phyloP scores from a whole-genome alignment of 495 filamentous ascomycete species.

The Hyphodiscus hymeniophilus region DNA sequence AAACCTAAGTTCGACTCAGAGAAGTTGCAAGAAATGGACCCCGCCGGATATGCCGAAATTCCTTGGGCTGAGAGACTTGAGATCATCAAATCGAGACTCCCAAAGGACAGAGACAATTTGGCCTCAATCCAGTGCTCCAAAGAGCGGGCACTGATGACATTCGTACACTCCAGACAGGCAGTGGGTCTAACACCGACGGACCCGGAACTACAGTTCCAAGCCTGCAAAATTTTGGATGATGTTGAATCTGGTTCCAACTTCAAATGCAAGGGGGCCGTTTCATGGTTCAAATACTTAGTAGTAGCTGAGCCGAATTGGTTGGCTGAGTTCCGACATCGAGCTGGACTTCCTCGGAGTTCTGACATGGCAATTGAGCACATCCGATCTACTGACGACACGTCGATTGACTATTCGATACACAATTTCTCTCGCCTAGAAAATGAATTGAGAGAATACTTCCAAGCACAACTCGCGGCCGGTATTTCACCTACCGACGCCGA shows the following conservation, averaged over 20 bases:
- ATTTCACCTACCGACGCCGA: constrained; percentile 50
- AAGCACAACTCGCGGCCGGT: constrained; percentile 38
- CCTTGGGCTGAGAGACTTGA: constrained; percentile 9
- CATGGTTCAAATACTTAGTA: constrained; percentile 41
- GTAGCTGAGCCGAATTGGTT: constrained; percentile 36
- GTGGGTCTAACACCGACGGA: constrained; percentile 46
- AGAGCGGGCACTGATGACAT: constrained; percentile 39
- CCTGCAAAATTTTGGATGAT: constrained; percentile 40
- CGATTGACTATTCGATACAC: constrained; percentile 43
- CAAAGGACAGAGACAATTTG: neutral
- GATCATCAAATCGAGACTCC: neutral
- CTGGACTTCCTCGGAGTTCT: constrained; percentile 38
- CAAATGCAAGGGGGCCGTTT: constrained; percentile 35
- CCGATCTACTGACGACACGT: constrained; percentile 40
- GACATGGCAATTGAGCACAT: constrained; percentile 30
- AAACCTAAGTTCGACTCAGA: neutral
- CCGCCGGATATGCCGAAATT: neutral
- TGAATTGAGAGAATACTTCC: constrained; percentile 50
- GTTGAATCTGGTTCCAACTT: constrained; percentile 36
- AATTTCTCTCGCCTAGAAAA: constrained; percentile 47
- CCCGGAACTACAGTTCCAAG: constrained; percentile 41
- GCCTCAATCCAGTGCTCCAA: constrained; percentile 30
- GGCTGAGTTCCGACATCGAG: constrained; percentile 36
- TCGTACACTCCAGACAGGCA: constrained; percentile 36
- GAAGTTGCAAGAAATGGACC: neutral